phyloP scores from a whole-genome alignment of 176 grass and related monocot species.

The Carex kokanica region DNA sequence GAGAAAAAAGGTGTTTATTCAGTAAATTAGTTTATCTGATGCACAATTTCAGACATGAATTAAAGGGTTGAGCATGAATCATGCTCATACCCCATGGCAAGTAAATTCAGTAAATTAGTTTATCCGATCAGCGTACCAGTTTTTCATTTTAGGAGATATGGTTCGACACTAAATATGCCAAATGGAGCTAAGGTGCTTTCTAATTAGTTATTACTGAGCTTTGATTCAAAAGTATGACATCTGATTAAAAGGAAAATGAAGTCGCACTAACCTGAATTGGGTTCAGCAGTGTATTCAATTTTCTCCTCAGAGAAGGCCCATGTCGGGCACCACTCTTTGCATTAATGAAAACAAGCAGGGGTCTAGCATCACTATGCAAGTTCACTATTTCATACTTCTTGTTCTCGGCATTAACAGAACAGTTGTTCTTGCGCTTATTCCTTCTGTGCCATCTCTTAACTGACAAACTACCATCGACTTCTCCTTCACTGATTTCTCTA shows the following conservation, averaged over 20 bases:
- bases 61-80: conserved; percentile 22
- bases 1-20: conserved; percentile 30
- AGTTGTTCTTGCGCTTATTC: conserved; percentile 42
- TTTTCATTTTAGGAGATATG: neutral
- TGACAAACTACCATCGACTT: conserved; percentile 38
- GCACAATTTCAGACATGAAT: neutral
- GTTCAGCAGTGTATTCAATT: conserved; percentile 78
- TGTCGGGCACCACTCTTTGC: conserved; percentile 72
- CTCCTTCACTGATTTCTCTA: conserved; percentile 49
- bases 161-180: neutral
- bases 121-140: neutral
- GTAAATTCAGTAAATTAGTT: neutral
- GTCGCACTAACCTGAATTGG: conserved; percentile 64
- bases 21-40: conserved; percentile 26
- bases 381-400: conserved; percentile 59
- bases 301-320: conserved; percentile 80
- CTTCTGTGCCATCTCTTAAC: conserved; percentile 45
- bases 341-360: conserved; percentile 97
- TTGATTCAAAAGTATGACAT: neutral
- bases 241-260: neutral
- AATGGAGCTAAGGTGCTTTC: neutral
- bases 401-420: conserved; percentile 21
- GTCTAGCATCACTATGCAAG: conserved; percentile 60
- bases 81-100: neutral
- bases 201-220: neutral